phyloP scores from a whole-genome alignment of 129 eudicot species.

The Rutidosis leptorrhynchoides region DNA sequence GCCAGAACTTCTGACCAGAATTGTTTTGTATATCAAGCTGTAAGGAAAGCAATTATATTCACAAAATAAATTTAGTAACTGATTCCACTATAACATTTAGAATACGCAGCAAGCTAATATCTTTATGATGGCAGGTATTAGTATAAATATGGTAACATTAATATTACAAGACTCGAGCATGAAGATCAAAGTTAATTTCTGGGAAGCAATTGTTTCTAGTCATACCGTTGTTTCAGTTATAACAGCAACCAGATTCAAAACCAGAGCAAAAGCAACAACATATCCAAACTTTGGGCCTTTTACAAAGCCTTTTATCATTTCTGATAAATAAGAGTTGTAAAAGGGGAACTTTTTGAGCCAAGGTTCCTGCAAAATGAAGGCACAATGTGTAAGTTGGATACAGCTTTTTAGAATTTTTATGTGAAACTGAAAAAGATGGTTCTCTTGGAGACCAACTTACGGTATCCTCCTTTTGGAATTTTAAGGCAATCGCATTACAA shows the following conservation, averaged over 20 bases:
- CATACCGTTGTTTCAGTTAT: constrained; percentile 85
- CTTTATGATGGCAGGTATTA: constrained; percentile 20
- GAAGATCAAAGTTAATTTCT: constrained; percentile 10
- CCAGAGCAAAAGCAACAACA: constrained; percentile 53
- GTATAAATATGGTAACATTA: constrained; percentile 8
- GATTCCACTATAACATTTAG: background rate
- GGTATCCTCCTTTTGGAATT: constrained; percentile 72
- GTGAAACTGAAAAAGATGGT: constrained; percentile 4
- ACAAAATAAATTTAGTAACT: background rate
- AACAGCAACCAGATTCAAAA: constrained; percentile 76
- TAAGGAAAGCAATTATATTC: constrained; percentile 12
- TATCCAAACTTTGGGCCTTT: constrained; percentile 55
- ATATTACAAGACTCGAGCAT: background rate
- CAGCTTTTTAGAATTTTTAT: constrained; percentile 6
- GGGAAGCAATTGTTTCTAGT: constrained; percentile 3
- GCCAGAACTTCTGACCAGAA: constrained; percentile 85
- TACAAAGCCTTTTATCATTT: constrained; percentile 56
- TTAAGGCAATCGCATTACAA: constrained; percentile 86
- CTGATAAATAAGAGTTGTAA: constrained; percentile 55
- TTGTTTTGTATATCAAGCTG: constrained; percentile 90
- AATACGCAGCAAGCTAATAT: constrained; percentile 16
- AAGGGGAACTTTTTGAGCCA: constrained; percentile 51
- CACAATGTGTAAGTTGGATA: constrained; percentile 1
- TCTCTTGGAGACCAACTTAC: constrained; percentile 39
- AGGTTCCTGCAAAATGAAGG: constrained; percentile 42